Evolutionary conservation across 768 basidiomycete species (phyloP).

Genomic region (Trametes villosa): DNA sequence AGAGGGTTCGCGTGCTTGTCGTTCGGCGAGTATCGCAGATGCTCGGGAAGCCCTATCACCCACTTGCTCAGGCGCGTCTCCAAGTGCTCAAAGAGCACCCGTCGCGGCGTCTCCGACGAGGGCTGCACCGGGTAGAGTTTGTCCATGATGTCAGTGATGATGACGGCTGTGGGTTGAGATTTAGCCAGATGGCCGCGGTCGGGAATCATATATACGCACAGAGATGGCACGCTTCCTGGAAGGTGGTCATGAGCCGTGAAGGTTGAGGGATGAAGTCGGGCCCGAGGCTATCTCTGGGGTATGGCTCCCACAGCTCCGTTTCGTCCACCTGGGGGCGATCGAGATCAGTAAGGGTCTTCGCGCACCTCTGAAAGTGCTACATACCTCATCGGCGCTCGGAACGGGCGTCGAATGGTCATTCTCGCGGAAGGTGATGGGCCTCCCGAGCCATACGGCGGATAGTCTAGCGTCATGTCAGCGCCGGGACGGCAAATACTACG

Average conservation of each 20-base stretch:
- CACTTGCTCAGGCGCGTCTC: slow-evolving; percentile 75
- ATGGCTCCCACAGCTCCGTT: slow-evolving; percentile 56
- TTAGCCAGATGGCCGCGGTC: not conserved
- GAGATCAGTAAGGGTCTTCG: not conserved
- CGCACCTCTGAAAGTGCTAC: not conserved
- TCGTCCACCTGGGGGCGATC: slow-evolving; percentile 56
- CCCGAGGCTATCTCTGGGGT: slow-evolving; percentile 44
- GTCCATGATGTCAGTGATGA: slow-evolving; percentile 68
- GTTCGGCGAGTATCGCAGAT: slow-evolving; percentile 60
- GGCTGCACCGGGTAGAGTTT: slow-evolving; percentile 72
- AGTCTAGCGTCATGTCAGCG: slow-evolving; percentile 45
- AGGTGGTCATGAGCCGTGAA: slow-evolving; percentile 54
- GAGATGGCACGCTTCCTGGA: slow-evolving; percentile 58
- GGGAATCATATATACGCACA: slow-evolving; percentile 45
- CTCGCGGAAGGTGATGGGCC: slow-evolving; percentile 27
- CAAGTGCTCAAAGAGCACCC: slow-evolving; percentile 54
- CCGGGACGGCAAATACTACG: slow-evolving; percentile 8
- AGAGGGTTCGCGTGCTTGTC: slow-evolving; percentile 58
- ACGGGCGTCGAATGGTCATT: slow-evolving; percentile 34
- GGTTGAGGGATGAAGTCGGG: slow-evolving; percentile 48
- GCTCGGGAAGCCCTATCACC: slow-evolving; percentile 69
- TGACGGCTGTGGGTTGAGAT: slow-evolving; percentile 49
- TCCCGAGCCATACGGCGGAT: slow-evolving; percentile 77
- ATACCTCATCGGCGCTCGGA: slow-evolving; percentile 59
- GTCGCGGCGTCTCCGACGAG: slow-evolving; percentile 49